These are phyloP conservation scores for Penicillium paxilli DNA, from an alignment of 495 filamentous ascomycete species.

Conservation along the genomic window DNA sequence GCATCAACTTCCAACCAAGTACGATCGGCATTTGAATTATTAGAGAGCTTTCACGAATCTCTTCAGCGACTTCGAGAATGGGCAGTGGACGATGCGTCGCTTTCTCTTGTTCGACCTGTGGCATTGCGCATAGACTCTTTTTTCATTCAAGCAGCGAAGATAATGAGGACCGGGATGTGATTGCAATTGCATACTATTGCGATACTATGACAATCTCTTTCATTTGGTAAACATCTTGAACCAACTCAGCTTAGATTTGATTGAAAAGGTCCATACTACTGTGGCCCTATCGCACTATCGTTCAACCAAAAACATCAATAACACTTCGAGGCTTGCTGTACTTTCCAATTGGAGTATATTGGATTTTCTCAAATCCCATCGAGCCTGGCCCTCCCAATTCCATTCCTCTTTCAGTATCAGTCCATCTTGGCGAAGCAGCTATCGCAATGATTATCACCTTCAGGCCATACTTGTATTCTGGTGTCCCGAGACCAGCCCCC, in stretches of 20 bases:
- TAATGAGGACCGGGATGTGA: slow-evolving; percentile 8
- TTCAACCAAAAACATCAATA: slow-evolving; percentile 27
- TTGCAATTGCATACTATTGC: neutral
- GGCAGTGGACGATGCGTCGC: slow-evolving; percentile 1
- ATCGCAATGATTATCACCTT: slow-evolving; percentile 58
- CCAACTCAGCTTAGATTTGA: too few species aligned
- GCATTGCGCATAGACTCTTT: slow-evolving; percentile 9
- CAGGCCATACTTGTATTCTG: slow-evolving; percentile 62
- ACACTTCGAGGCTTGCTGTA: slow-evolving; percentile 34
- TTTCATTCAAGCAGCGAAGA: slow-evolving; percentile 3
- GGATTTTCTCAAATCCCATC: slow-evolving; percentile 33
- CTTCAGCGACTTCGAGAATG: slow-evolving; percentile 3
- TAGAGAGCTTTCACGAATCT: slow-evolving; percentile 16
- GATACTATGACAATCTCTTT: too few species aligned
- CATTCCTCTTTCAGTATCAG: slow-evolving; percentile 34
- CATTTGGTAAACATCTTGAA: too few species aligned
- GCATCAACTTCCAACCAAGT: slow-evolving; percentile 18
- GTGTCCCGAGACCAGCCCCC: slow-evolving; percentile 59
- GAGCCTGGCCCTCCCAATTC: slow-evolving; percentile 32
- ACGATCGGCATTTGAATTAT: slow-evolving; percentile 10
- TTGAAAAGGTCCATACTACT: too few species aligned
- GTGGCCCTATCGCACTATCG: too few species aligned
- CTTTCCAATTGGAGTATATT: slow-evolving; percentile 30
- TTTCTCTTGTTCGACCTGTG: slow-evolving; percentile 8
- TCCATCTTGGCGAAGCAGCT: slow-evolving; percentile 57